phyloP scores from a whole-genome alignment of 257 asterid genomes.

The Fraxinus quadrangulata region DNA sequence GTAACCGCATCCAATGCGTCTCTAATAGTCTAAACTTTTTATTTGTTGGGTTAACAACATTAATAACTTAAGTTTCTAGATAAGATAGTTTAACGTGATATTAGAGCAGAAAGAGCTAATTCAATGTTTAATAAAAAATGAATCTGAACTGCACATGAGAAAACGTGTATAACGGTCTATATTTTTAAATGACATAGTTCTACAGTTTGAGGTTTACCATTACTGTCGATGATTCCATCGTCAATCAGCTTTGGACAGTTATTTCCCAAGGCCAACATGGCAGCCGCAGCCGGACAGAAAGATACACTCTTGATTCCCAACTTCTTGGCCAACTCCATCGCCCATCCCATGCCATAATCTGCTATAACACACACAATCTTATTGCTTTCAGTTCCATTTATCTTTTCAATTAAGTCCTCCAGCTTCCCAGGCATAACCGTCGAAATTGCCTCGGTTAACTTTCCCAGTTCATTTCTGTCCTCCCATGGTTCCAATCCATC shows the following conservation, averaged over 20 bases:
- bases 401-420: slow-evolving; percentile 41
- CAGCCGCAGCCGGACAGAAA: slow-evolving; percentile 49
- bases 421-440: slow-evolving; percentile 49
- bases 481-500: slow-evolving; percentile 65
- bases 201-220: slow-evolving; percentile 37
- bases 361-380: slow-evolving; percentile 43
- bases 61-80: no score
- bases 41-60: no score
- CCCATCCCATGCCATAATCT: slow-evolving; percentile 53
- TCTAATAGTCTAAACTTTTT: no score
- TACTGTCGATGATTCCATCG: slow-evolving; percentile 47
- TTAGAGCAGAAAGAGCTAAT: background rate
- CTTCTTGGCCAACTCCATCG: slow-evolving; percentile 45
- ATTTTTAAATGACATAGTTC: background rate
- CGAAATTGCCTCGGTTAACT: slow-evolving; percentile 27
- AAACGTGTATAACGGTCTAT: background rate
- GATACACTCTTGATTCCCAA: slow-evolving; percentile 43
- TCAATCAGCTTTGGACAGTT: slow-evolving; percentile 39
- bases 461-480: slow-evolving; percentile 53
- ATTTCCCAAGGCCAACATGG: slow-evolving; percentile 32
- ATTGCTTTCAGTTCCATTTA: slow-evolving; percentile 31
- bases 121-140: no score
- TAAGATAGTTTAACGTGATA: background rate
- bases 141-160: no score
- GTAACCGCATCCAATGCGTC: no score